Conservation (phyloP, 805 yeast genomes). For the Ogataea pilisensis region DNA sequence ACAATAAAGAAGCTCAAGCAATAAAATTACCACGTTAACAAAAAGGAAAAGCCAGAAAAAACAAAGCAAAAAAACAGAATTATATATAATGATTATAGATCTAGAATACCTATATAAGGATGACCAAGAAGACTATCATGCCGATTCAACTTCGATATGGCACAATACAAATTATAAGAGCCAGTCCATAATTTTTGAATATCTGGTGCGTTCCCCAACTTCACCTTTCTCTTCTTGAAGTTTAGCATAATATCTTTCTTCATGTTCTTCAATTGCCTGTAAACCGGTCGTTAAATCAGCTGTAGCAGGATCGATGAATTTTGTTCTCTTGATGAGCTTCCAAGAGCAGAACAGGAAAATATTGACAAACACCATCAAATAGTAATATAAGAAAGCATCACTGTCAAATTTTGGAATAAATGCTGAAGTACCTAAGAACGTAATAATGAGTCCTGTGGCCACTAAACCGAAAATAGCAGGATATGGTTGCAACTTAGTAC, state of each 20-base stretch:
- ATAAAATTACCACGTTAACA: too few relatives aligned
- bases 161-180: not conserved
- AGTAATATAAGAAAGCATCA: constrained; percentile 35
- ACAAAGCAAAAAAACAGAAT: too few relatives aligned
- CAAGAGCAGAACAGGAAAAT: constrained; percentile 31
- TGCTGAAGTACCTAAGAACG: constrained; percentile 29
- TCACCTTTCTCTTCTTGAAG: not conserved
- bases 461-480: constrained; percentile 18
- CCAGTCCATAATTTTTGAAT: not conserved
- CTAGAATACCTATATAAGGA: too few relatives aligned
- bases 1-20: too few relatives aligned
- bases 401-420: constrained; percentile 34
- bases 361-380: constrained; percentile 37
- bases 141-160: too few relatives aligned
- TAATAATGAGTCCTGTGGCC: constrained; percentile 28
- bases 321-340: constrained; percentile 36
- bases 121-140: too few relatives aligned
- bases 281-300: constrained; percentile 37
- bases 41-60: too few relatives aligned
- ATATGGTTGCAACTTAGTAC: constrained; percentile 32
- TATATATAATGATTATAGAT: too few relatives aligned
- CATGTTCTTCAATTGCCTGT: constrained; percentile 37
- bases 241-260: constrained; percentile 29
- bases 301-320: constrained; percentile 30
- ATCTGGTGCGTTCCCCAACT: not conserved